These are phyloP conservation scores for Akebia trifoliata DNA, from an alignment of 164 flowering plant genomes.

Conservation along the genomic window DNA sequence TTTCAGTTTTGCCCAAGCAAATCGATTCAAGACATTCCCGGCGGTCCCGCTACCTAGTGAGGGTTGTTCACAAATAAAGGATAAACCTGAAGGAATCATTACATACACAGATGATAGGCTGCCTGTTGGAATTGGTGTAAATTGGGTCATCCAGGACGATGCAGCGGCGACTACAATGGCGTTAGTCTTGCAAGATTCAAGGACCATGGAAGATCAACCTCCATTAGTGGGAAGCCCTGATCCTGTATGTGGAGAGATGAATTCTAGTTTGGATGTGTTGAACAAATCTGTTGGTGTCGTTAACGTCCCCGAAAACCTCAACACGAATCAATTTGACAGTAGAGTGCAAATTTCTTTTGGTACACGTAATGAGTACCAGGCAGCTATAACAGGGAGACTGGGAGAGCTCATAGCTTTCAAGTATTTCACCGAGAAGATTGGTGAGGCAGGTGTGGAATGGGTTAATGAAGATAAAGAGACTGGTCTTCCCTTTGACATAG, in stretches of 20 bases:
- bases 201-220: constrained; percentile 17
- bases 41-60: constrained; percentile 12
- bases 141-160: constrained; percentile 31
- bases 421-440: constrained; percentile 41
- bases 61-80: constrained; percentile 5
- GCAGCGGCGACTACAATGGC: constrained; percentile 12
- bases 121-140: constrained; percentile 18
- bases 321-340: constrained; percentile 12
- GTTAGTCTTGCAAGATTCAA: constrained; percentile 15
- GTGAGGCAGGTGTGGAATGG: constrained; percentile 52
- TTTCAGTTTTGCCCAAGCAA: constrained; percentile 30
- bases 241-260: constrained; percentile 5
- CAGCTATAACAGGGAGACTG: constrained; percentile 50
- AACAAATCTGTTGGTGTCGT: constrained; percentile 20
- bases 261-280: constrained; percentile 10
- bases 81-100: constrained; percentile 9
- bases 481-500: constrained; percentile 77
- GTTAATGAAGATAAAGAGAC: constrained; percentile 69
- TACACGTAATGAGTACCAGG: constrained; percentile 34
- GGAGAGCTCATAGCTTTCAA: constrained; percentile 76
- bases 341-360: constrained; percentile 45
- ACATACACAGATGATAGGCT: constrained; percentile 10
- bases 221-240: not conserved
- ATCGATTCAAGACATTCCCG: constrained; percentile 31
- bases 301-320: constrained; percentile 9